Base-by-base conservation (phyloP, 129 eudicot genomes). In the Helianthus tuberosus region DNA sequence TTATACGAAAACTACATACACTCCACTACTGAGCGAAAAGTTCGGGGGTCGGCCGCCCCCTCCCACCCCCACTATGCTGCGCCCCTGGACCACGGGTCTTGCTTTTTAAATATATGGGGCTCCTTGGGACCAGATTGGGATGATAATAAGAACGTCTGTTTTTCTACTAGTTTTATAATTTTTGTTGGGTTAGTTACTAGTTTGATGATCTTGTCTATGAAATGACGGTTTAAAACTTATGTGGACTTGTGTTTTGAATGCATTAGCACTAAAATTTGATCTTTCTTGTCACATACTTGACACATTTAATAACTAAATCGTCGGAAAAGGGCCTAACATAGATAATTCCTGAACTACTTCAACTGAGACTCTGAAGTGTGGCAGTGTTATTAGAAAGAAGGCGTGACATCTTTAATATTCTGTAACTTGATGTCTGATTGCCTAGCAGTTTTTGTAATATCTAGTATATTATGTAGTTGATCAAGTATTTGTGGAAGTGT, bases 261-360 rank as follows among this genome's bases (percentile, higher is more conserved):
- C 23, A 15, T 27, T 27, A 27, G 32, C 32, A 27, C 32, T 27
- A 27, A 27, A 20, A 20, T 8, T 25, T 7, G 41, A 39, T 57
- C 43, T 54, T 55, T 71, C 54, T 71, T 20, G 66, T 58, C 66
- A 43, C 50, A 71, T 54, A 54, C 38, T 54, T 38, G 65, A 8
- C 59, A 71, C 53, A 39, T 57, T 57, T 55, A 23, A 55, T 12
- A 57, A 54, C 54, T 11, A 57, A 20, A 4, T 43, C 7, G 4
- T 55, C 3, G 52, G 14, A 71, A 52, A 55, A 12, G 17, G 6
- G 52, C 66, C 25, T 71, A 25, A 6, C 20, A 57, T 11, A 59
- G 14, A 59, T 46, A 72, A 3, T 54, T 71, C 54, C 44, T 68
- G 5, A 39, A 48, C 29, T 32, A 68, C 41, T 47, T 48, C 25